Evolutionary conservation across 805 yeast genomes (phyloP).

Genomic region (Monosporozyma aerobia): DNA sequence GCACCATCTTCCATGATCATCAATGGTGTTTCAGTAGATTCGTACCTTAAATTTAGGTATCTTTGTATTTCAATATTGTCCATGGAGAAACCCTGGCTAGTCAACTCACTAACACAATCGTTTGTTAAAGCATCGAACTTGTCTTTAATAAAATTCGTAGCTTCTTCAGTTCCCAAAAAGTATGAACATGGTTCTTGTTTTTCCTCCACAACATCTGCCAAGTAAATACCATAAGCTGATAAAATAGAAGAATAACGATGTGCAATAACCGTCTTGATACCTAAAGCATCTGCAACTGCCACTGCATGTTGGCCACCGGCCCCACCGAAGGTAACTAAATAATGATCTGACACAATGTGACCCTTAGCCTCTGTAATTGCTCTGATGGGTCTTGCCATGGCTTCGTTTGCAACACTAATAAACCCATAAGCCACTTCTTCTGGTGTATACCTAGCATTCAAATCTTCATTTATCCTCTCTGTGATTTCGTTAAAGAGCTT

Average conservation of each 20-base stretch:
- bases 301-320: constrained; percentile 91
- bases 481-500: constrained; percentile 47
- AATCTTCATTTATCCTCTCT: constrained; percentile 41
- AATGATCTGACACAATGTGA: constrained; percentile 51
- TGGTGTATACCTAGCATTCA: constrained; percentile 35
- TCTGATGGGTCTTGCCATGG: constrained; percentile 87
- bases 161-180: constrained; percentile 26
- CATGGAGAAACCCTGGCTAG: constrained; percentile 44
- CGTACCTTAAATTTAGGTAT: constrained; percentile 68
- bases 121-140: constrained; percentile 39
- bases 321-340: constrained; percentile 81
- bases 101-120: constrained; percentile 35
- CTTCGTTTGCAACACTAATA: constrained; percentile 71
- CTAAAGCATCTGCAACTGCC: constrained; percentile 62
- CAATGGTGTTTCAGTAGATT: constrained; percentile 82
- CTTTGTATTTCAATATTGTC: constrained; percentile 46
- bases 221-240: constrained; percentile 81
- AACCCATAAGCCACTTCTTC: constrained; percentile 76
- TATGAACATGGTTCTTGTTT: constrained; percentile 62
- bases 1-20: constrained; percentile 43
- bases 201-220: constrained; percentile 80
- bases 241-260: constrained; percentile 77
- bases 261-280: constrained; percentile 57
- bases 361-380: constrained; percentile 82
- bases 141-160: constrained; percentile 30